A percentile compares a stretch with the other conserved stretches of the same genome.
phyloP scores from a whole-genome alignment of 176 grass and related monocot genomes.

The Thalia dealbata region DNA sequence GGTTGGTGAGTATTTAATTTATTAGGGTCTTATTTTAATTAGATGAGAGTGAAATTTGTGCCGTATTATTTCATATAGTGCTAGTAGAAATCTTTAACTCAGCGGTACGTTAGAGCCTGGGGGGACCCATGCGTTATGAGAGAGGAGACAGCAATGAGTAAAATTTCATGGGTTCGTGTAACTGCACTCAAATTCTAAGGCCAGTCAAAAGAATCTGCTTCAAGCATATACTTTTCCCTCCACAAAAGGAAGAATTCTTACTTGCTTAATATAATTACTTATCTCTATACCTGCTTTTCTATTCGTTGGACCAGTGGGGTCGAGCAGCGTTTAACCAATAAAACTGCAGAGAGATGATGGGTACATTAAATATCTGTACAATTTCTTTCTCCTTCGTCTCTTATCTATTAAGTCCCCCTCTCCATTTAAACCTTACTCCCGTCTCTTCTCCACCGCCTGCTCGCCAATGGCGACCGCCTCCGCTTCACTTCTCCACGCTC shows the following conservation, averaged over 20 bases:
- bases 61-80: too few species aligned
- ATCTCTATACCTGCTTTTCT: neutral
- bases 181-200: neutral
- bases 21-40: too few species aligned
- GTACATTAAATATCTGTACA: neutral
- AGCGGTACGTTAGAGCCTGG: too few species aligned
- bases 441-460: too few species aligned
- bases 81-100: too few species aligned
- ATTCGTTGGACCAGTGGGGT: neutral
- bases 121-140: neutral
- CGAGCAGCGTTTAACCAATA: neutral
- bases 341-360: neutral
- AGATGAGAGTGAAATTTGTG: too few species aligned
- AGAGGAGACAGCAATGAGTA: neutral
- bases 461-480: constrained; percentile 20
- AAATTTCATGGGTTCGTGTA: neutral
- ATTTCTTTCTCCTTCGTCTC: neutral
- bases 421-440: neutral
- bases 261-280: too few species aligned
- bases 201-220: neutral
- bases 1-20: too few species aligned
- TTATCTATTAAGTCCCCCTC: constrained; percentile 1
- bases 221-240: neutral
- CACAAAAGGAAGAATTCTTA: neutral
- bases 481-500: neutral